phyloP scores from a whole-genome alignment of 306 rosid genomes.

The Fragaria nilgerrensis region DNA sequence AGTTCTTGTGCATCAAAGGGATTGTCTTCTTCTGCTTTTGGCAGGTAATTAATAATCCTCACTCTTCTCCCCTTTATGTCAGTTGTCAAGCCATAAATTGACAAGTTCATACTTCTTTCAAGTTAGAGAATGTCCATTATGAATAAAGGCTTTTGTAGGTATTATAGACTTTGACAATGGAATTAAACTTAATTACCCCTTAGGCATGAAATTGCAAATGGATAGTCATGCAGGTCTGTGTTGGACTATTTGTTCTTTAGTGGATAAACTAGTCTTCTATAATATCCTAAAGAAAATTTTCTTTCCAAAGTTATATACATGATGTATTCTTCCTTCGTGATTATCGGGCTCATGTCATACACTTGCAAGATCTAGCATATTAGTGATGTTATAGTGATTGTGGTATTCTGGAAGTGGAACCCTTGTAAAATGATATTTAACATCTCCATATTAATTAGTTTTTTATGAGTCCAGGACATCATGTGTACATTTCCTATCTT shows the following conservation, averaged over 20 bases:
- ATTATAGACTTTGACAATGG: not conserved
- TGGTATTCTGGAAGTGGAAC: not conserved
- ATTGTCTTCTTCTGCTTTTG: slow-evolving; percentile 42
- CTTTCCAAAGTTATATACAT: not conserved
- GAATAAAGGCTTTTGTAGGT: not conserved
- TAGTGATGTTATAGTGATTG: no score
- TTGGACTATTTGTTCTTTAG: not conserved
- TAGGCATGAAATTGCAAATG: not conserved
- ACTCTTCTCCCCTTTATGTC: not conserved
- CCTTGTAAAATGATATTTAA: not conserved
- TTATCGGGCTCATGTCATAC: not conserved
- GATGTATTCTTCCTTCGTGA: not conserved
- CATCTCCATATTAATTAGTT: not conserved
- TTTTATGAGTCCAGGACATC: not conserved
- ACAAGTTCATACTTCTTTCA: not conserved
- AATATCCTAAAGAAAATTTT: not conserved
- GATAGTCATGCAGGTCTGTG: not conserved
- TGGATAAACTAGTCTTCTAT: not conserved
- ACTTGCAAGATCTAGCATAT: not conserved
- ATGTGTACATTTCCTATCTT: not conserved
- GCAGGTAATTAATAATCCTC: slow-evolving; percentile 27
- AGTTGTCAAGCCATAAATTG: not conserved
- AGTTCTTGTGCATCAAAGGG: slow-evolving; percentile 40
- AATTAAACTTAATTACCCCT: not conserved
- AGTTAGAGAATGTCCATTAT: slow-evolving; percentile 1